Evolutionary conservation across 441 rosid species (phyloP).

Genomic region (Daphne laureola): DNA sequence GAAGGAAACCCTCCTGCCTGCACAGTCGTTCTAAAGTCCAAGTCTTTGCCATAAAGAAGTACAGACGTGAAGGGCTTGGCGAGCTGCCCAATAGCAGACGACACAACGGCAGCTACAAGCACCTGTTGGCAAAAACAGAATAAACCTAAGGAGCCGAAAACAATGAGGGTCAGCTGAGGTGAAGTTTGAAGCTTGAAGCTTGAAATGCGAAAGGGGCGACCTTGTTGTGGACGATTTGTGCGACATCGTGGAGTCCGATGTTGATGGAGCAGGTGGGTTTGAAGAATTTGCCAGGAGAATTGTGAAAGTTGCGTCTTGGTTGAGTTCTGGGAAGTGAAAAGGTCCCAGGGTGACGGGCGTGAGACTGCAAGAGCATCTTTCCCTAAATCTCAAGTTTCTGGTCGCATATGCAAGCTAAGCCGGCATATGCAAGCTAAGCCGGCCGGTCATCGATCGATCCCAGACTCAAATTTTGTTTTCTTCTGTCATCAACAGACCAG

Average conservation of each 20-base stretch:
- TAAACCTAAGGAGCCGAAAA: background rate
- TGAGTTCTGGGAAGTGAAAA: constrained; percentile 9
- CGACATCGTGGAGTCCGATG: constrained; percentile 44
- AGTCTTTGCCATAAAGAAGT: constrained; percentile 42
- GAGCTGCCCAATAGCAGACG: constrained; percentile 83
- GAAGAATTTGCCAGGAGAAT: constrained; percentile 14
- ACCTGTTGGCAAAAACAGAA: constrained; percentile 27
- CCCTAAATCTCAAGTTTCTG: too few relatives aligned
- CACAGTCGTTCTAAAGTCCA: constrained; percentile 47
- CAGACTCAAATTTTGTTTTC: too few relatives aligned
- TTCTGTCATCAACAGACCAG: too few relatives aligned
- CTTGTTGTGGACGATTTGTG: constrained; percentile 61
- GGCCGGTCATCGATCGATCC: too few relatives aligned
- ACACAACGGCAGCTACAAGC: constrained; percentile 60
- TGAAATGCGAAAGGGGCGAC: constrained; percentile 13
- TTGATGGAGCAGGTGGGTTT: constrained; percentile 29
- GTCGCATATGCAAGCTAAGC: too few relatives aligned
- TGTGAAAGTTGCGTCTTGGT: constrained; percentile 10
- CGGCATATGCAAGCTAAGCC: too few relatives aligned
- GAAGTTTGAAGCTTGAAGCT: background rate
- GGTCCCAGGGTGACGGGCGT: background rate
- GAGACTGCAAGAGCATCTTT: background rate
- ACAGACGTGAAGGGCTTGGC: constrained; percentile 67
- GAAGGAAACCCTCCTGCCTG: constrained; percentile 96
- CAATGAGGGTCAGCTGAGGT: background rate